phyloP scores from a whole-genome alignment of 768 basidiomycete species.

The Termitomyces sp. region DNA sequence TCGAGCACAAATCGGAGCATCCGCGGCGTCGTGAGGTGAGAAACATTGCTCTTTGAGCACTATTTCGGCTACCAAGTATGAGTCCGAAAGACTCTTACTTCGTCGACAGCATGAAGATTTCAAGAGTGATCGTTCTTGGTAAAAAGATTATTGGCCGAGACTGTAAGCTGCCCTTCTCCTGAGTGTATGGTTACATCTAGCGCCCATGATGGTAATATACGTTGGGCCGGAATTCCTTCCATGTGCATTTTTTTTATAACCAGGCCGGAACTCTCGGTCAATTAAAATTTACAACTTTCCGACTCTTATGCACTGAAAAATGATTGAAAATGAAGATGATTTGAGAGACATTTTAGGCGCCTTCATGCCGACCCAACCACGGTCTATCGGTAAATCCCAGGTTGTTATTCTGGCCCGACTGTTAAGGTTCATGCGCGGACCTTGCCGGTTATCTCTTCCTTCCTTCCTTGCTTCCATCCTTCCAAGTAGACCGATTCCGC shows the following conservation, averaged over 20 bases:
- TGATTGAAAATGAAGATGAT: neutral
- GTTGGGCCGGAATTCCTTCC: neutral
- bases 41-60: neutral
- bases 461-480: too few species aligned
- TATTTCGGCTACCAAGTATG: neutral
- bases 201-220: neutral
- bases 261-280: neutral
- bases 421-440: too few species aligned
- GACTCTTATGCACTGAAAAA: neutral
- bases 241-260: neutral
- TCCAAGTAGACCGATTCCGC: neutral
- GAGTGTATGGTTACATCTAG: neutral
- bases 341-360: neutral
- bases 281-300: neutral
- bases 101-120: neutral
- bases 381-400: neutral
- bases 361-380: neutral
- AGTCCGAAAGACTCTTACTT: neutral
- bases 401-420: neutral
- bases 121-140: neutral
- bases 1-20: neutral
- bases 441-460: too few species aligned
- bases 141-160: neutral
- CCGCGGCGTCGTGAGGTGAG: neutral
- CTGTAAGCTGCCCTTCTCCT: neutral